phyloP scores from a whole-genome alignment of 495 filamentous ascomycete genomes.

The Aspergillus mulundensis region DNA sequence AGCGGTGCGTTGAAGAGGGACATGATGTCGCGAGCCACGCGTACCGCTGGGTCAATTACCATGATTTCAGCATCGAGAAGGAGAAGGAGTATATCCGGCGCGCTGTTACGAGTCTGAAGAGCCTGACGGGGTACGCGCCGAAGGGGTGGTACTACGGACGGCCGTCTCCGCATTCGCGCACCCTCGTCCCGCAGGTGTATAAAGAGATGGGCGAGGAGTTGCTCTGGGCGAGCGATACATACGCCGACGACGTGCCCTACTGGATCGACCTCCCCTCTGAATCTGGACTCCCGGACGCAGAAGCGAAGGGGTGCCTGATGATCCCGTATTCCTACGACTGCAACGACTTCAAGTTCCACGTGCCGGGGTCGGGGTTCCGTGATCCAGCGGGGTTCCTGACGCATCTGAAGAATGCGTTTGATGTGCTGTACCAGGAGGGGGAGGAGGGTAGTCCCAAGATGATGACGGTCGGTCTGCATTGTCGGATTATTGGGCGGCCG shows the following conservation, averaged over 20 bases:
- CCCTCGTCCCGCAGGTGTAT: neutral
- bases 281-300: too few relatives aligned
- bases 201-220: neutral
- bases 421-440: constrained; percentile 7
- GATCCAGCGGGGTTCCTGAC: constrained; percentile 1
- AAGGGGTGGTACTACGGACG: constrained; percentile 8
- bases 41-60: constrained; percentile 11
- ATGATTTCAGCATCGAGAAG: constrained; percentile 1
- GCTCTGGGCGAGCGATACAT: constrained; percentile 1
- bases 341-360: constrained; percentile 9
- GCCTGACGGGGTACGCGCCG: constrained; percentile 1
- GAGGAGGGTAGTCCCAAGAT: constrained; percentile 6
- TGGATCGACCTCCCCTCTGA: constrained; percentile 1
- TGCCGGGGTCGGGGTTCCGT: constrained; percentile 1
- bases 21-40: constrained; percentile 5
- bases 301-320: constrained; percentile 7
- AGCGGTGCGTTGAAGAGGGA: neutral
- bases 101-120: neutral
- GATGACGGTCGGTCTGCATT: constrained; percentile 8
- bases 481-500: constrained; percentile 5
- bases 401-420: constrained; percentile 4
- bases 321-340: constrained; percentile 5
- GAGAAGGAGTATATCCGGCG: constrained; percentile 8
- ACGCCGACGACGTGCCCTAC: constrained; percentile 10
- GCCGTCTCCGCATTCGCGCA: neutral